Percentiles rank a stretch among this genome's conserved stretches.
Evolutionary conservation across 768 basidiomycete species (phyloP).

Genomic region (Pleurotus ostreatus): DNA sequence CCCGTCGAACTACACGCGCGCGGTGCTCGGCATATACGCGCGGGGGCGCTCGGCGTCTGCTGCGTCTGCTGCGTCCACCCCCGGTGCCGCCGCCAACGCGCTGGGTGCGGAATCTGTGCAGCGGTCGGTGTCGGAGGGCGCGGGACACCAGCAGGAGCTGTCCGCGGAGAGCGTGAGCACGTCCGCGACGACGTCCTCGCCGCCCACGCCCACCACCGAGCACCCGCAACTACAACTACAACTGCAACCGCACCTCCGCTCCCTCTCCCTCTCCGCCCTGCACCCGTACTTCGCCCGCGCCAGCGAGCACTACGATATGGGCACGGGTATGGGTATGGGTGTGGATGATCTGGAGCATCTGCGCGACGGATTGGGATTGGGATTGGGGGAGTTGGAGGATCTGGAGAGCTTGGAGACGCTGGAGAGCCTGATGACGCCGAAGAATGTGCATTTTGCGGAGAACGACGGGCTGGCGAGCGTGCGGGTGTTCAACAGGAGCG

Average conservation of each 20-base stretch:
- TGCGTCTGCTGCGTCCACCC: background rate
- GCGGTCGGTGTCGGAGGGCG: no score
- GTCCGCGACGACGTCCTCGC: no score
- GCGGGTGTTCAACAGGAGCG: conserved; percentile 60
- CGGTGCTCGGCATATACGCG: conserved; percentile 4
- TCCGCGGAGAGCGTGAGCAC: no score
- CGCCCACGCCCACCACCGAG: no score
- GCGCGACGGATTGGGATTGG: background rate
- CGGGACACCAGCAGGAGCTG: no score
- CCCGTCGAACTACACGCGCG: conserved; percentile 14
- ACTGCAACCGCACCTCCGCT: background rate
- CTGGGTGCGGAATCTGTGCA: no score
- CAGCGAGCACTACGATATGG: background rate
- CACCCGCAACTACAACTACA: no score
- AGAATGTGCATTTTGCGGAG: conserved; percentile 87
- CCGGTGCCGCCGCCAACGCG: no score
- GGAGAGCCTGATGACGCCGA: conserved; percentile 37
- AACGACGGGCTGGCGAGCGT: conserved; percentile 60
- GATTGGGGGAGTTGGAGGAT: no score
- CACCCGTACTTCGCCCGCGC: conserved; percentile 7
- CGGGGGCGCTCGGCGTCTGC: background rate
- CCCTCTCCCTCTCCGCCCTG: background rate
- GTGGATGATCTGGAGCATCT: background rate
- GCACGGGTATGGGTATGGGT: no score
- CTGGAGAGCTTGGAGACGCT: no score